Percentiles rank a stretch among this genome's conserved stretches.
These are phyloP conservation scores for Conticribra weissflogii DNA, from an alignment of 108 stramenopile species.

Conservation along the genomic window DNA sequence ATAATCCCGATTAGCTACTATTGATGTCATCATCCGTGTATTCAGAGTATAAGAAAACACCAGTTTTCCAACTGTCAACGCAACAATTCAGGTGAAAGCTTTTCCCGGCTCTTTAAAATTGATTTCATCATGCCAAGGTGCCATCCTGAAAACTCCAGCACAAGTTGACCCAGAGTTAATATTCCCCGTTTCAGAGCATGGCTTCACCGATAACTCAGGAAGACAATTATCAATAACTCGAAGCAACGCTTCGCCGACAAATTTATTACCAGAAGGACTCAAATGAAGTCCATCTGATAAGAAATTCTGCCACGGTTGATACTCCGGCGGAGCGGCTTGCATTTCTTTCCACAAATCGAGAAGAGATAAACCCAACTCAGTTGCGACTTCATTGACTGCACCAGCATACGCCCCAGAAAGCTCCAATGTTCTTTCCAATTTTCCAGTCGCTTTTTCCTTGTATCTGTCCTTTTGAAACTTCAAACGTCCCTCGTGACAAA, in stretches of 20 bases:
- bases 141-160: slow-evolving; percentile 33
- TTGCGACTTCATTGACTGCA: slow-evolving; percentile 45
- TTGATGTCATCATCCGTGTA: no score
- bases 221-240: slow-evolving; percentile 35
- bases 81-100: slow-evolving; percentile 54
- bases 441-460: slow-evolving; percentile 33
- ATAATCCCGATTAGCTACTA: no score
- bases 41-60: no score
- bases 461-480: slow-evolving; percentile 32
- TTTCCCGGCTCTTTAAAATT: slow-evolving; percentile 53
- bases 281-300: slow-evolving; percentile 78
- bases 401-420: slow-evolving; percentile 55
- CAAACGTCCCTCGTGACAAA: slow-evolving; percentile 58
- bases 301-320: slow-evolving; percentile 34
- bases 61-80: no score
- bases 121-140: slow-evolving; percentile 85
- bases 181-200: slow-evolving; percentile 61
- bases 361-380: slow-evolving; percentile 42
- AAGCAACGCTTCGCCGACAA: slow-evolving; percentile 58
- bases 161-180: slow-evolving; percentile 70
- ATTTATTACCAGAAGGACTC: slow-evolving; percentile 58
- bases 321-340: slow-evolving; percentile 31
- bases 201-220: slow-evolving; percentile 60
- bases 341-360: slow-evolving; percentile 62
- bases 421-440: slow-evolving; percentile 53